Conservation (phyloP, 2,329 filamentous ascomycete species). For the Ophiocordyceps unilateralis region DNA sequence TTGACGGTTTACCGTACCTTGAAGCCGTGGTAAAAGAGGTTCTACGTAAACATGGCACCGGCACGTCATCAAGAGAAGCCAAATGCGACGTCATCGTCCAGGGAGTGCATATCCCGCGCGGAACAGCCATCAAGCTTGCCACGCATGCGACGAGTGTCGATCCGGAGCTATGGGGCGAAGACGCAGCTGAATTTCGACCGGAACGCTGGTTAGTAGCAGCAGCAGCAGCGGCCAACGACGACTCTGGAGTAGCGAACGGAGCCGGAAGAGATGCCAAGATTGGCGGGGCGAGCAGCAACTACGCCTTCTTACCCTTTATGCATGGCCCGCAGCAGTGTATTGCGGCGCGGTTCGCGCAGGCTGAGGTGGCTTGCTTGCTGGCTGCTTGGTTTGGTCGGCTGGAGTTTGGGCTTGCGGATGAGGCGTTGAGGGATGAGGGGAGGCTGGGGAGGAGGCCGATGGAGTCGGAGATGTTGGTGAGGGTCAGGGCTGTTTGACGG, state of each 20-base stretch:
- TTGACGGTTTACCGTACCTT: conserved; percentile 13
- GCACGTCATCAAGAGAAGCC: conserved; percentile 14
- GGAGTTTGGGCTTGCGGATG: neutral
- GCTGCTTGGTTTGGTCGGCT: neutral
- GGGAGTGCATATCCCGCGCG: conserved; percentile 16
- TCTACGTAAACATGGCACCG: conserved; percentile 20
- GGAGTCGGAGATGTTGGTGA: neutral
- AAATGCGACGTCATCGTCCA: conserved; percentile 14
- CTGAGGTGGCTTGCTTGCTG: conserved; percentile 10
- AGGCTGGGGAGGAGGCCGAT: neutral
- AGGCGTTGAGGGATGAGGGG: neutral
- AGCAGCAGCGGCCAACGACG: neutral
- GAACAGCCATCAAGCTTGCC: conserved; percentile 15
- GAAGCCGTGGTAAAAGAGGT: conserved; percentile 25
- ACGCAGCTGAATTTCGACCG: conserved; percentile 18
- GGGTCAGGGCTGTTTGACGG: neutral
- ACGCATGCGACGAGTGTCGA: conserved; percentile 14
- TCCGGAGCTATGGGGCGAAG: conserved; percentile 16
- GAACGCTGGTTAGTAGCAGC: conserved; percentile 16
- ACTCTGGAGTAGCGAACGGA: conserved; percentile 2
- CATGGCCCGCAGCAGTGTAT: conserved; percentile 27
- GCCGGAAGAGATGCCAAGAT: conserved; percentile 7
- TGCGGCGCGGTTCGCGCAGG: conserved; percentile 46
- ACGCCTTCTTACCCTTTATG: conserved; percentile 58
- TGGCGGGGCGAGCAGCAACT: conserved; percentile 31